Base-by-base conservation (phyloP, 371 early-diverging fungal species). In the Sanchytrium tribonematis region DNA sequence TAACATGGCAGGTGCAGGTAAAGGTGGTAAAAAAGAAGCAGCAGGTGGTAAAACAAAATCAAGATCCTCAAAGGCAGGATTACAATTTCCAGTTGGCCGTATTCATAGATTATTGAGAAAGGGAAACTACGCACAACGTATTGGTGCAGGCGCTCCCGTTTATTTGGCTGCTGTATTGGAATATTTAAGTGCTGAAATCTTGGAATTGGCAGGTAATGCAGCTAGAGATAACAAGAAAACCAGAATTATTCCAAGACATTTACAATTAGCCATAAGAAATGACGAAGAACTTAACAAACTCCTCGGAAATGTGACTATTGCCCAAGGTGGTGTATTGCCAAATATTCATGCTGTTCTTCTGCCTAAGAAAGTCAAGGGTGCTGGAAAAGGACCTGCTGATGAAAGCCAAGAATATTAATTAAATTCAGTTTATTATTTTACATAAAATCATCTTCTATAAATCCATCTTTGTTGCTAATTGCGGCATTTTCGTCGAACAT, bases 211-310 rank as follows among this genome's bases (percentile, higher is more conserved):
- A 68, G 93, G 93, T 73, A 94, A 90, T 80, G 92, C 91, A 73
- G 90, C 91, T 70, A 87, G 91, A 74, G 93, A 92, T 79, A 90
- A 91, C 85, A 89, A 89, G 85, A 91, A 89, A 85, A 83, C 88
- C 72, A 86, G 91, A 83, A 90, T 93, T 78, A 89, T 88, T 75
- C 88, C 88, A 73, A 86, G 88, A 73, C 88, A 90, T 80, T 77
- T 90, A 71, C 88, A 88, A 66, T 83, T 88, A 72, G 91, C 93
- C 81, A 89, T 91, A 82, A 85, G 91, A 74, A 91, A 90, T 83
- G 93, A 92, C 80, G 91, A 91, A 79, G 93, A 93, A 80, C 82
- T 91, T 80, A 90, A 90, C 86, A 90, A 91, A 82, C 81, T 95
- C 72, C 86, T 93, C 70, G 88, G 87, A 72, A 84, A 84, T 75